phyloP scores from a whole-genome alignment of 2,329 filamentous ascomycete genomes.

The Thielaviopsis ethacetica region DNA sequence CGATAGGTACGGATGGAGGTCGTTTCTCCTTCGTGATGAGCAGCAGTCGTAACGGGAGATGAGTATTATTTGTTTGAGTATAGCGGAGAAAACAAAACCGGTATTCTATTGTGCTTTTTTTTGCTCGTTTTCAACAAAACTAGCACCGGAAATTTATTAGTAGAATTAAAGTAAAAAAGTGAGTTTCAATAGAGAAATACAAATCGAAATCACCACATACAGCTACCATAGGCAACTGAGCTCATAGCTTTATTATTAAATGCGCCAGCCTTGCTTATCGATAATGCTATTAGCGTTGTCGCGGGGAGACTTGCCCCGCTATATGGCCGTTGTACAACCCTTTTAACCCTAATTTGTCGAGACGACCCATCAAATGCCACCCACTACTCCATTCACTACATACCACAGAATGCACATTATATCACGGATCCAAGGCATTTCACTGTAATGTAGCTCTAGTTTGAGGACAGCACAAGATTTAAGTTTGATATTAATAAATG shows the following conservation, averaged over 20 bases:
- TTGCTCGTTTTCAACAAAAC: too few species aligned
- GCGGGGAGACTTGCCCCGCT: background rate
- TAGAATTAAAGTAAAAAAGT: background rate
- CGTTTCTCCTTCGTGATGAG: background rate
- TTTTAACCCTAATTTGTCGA: background rate
- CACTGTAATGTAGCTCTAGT: too few species aligned
- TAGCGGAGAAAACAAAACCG: background rate
- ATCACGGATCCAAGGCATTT: too few species aligned
- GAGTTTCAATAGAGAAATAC: background rate
- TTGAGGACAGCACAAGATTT: conserved; percentile 17
- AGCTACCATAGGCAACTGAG: background rate
- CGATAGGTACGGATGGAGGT: background rate
- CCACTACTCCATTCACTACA: too few species aligned
- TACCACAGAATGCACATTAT: too few species aligned
- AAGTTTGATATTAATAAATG: conserved; percentile 13
- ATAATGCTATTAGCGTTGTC: conserved; percentile 10
- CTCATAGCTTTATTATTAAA: background rate
- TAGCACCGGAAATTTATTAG: too few species aligned
- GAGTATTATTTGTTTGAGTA: background rate
- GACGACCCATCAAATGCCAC: too few species aligned
- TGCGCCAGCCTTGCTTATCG: background rate
- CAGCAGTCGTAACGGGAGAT: background rate
- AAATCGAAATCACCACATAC: background rate
- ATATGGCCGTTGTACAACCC: background rate
- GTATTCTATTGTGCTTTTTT: too few species aligned